phyloP scores from a whole-genome alignment of 2,329 filamentous ascomycete species.

The Tothia fuscella region DNA sequence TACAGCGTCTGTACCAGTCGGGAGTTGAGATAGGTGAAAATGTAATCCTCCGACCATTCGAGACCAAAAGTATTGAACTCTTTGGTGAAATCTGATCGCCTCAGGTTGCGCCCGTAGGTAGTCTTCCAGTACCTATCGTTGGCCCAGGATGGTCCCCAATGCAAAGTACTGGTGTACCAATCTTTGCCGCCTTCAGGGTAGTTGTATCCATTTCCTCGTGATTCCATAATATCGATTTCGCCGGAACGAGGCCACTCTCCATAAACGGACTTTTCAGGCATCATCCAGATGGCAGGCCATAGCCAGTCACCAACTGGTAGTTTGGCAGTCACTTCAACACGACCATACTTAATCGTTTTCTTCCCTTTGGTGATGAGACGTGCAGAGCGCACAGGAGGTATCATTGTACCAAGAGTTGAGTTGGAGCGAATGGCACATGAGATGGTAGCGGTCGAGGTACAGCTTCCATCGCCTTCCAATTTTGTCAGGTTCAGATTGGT shows the following conservation, averaged over 20 bases:
- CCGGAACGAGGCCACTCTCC: constrained; percentile 40
- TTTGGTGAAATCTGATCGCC: constrained; percentile 25
- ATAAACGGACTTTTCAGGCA: constrained; percentile 12
- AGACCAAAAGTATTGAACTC: constrained; percentile 41
- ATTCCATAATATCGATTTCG: constrained; percentile 43
- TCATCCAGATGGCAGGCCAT: constrained; percentile 33
- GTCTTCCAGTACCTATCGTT: constrained; percentile 21
- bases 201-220: constrained; percentile 35
- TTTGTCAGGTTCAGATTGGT: constrained; percentile 34
- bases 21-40: constrained; percentile 42
- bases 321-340: constrained; percentile 42
- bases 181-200: constrained; percentile 39
- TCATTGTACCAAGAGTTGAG: constrained; percentile 32
- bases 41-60: constrained; percentile 41
- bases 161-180: constrained; percentile 32
- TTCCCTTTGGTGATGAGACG: constrained; percentile 36
- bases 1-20: constrained; percentile 56
- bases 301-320: constrained; percentile 43
- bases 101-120: constrained; percentile 18
- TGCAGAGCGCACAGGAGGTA: constrained; percentile 38
- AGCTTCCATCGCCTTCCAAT: constrained; percentile 22
- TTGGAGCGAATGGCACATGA: constrained; percentile 32
- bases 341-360: constrained; percentile 36
- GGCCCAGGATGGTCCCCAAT: constrained; percentile 31
- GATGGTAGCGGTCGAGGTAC: constrained; percentile 23